These are phyloP conservation scores for Hericium rajendrae DNA, from an alignment of 768 basidiomycete genomes.

Conservation along the genomic window DNA sequence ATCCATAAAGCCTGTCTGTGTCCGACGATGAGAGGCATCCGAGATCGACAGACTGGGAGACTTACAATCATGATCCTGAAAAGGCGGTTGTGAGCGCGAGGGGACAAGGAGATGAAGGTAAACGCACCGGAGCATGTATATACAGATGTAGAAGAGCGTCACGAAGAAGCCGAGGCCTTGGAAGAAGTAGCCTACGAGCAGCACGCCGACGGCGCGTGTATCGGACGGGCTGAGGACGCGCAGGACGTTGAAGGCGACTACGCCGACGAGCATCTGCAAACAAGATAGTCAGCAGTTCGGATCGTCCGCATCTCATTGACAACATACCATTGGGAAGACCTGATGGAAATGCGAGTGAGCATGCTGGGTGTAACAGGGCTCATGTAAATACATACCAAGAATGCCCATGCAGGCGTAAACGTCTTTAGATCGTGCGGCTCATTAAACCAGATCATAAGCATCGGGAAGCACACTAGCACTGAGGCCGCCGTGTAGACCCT, in stretches of 20 bases:
- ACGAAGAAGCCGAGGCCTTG: constrained; percentile 41
- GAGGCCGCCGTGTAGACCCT: constrained; percentile 35
- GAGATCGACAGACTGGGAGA: background rate
- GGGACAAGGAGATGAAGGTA: too few species aligned
- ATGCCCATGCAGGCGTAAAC: constrained; percentile 29
- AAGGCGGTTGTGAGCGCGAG: background rate
- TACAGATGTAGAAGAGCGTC: constrained; percentile 41
- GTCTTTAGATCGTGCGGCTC: constrained; percentile 33
- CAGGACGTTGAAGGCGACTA: constrained; percentile 35
- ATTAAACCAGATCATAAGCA: constrained; percentile 43
- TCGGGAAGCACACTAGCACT: constrained; percentile 31
- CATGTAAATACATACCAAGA: constrained; percentile 22
- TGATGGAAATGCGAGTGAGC: constrained; percentile 4
- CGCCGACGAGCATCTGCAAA: constrained; percentile 36
- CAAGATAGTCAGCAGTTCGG: constrained; percentile 1
- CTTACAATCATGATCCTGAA: constrained; percentile 31
- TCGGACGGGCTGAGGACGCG: constrained; percentile 27
- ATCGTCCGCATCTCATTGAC: background rate
- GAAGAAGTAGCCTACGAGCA: constrained; percentile 37
- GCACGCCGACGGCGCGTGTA: constrained; percentile 29
- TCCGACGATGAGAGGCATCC: background rate
- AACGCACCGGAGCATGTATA: constrained; percentile 31
- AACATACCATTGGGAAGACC: constrained; percentile 25
- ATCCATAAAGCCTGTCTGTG: constrained; percentile 35
- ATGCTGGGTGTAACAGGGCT: background rate